Percentiles rank a stretch among this genome's conserved stretches.
Conservation (phyloP, 225 moss, liverwort and hornwort genomes). For the Pseudoscleropodium purum region DNA sequence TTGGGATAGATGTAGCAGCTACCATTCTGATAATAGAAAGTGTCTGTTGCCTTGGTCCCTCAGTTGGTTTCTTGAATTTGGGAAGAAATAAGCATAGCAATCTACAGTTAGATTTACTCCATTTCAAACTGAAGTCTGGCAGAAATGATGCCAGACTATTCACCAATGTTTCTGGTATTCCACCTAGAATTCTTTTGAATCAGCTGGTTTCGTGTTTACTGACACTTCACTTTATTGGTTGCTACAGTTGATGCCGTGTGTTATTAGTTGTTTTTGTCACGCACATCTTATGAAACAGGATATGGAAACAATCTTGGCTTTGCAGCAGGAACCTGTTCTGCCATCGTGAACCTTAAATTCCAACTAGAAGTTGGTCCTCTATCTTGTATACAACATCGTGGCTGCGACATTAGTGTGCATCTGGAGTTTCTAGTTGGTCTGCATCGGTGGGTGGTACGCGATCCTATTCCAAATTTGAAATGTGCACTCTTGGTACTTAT, state of each 20-base stretch:
- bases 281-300: background rate
- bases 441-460: background rate
- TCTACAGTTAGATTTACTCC: constrained; percentile 23
- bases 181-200: constrained; percentile 6
- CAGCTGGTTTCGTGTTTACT: background rate
- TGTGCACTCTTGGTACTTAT: background rate
- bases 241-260: background rate
- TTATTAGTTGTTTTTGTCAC: background rate
- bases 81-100: constrained; percentile 37
- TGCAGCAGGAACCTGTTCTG: background rate
- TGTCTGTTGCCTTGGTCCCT: constrained; percentile 40
- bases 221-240: background rate
- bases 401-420: background rate
- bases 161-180: constrained; percentile 13
- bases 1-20: constrained; percentile 45
- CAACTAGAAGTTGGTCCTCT: background rate
- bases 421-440: background rate
- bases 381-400: background rate
- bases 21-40: constrained; percentile 48
- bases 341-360: background rate
- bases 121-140: constrained; percentile 42
- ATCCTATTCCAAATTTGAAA: background rate
- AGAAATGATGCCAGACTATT: constrained; percentile 39
- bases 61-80: constrained; percentile 21
- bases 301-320: background rate